Conservation (phyloP, 176 grass and related monocot species). For the Musa schizocarpa region DNA sequence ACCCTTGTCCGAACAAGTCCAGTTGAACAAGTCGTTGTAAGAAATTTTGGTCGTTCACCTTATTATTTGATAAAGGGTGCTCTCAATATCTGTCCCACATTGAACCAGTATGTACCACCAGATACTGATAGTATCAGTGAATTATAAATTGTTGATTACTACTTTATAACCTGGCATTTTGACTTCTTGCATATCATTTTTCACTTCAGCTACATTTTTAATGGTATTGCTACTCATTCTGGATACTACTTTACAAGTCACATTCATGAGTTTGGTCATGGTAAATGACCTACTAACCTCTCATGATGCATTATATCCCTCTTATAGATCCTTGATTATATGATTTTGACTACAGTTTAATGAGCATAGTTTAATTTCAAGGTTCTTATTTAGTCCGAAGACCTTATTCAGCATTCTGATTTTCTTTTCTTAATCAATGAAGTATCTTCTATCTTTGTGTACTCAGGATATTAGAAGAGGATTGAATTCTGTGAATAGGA, state of each 20-base stretch:
- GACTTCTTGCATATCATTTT: too few relatives aligned
- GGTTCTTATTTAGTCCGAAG: neutral
- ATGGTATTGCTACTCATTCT: neutral
- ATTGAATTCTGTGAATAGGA: conserved; percentile 91
- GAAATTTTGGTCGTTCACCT: too few relatives aligned
- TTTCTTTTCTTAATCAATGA: neutral
- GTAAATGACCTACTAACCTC: neutral
- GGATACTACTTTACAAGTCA: neutral
- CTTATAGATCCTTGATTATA: too few relatives aligned
- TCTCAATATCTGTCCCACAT: too few relatives aligned
- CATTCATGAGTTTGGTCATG: neutral
- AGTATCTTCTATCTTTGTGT: neutral
- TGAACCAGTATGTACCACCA: too few relatives aligned
- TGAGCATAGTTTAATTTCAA: neutral
- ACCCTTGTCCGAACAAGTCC: too few relatives aligned
- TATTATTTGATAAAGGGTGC: too few relatives aligned
- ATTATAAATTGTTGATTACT: too few relatives aligned
- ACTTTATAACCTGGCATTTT: too few relatives aligned
- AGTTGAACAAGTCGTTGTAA: too few relatives aligned
- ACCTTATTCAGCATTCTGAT: neutral
- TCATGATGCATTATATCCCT: neutral
- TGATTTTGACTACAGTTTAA: neutral
- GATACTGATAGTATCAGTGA: too few relatives aligned
- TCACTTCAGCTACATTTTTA: neutral
- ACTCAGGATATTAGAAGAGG: conserved; percentile 94